Base-by-base conservation (phyloP, 805 yeast genomes). In the Starmerella geochares region DNA sequence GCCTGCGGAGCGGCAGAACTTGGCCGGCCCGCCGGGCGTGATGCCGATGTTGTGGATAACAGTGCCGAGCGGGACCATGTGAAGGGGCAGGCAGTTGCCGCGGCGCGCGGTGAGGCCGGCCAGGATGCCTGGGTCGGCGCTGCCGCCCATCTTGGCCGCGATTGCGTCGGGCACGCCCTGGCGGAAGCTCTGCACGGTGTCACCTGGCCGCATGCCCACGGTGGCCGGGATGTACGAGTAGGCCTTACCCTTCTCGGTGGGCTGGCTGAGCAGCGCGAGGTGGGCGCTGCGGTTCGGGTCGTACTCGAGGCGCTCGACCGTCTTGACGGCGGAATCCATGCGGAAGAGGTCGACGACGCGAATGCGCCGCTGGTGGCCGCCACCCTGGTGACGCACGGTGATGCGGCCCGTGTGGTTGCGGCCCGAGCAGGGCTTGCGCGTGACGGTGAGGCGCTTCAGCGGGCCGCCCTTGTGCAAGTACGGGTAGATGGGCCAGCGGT, bases 221-320 rank as follows among this genome's bases (percentile, higher is more conserved):
- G 92, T 78, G 0, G 98, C 97, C 50, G 87, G 70, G 51, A 92
- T 85, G 65, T 92, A 92, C 10, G 90, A 75, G 53, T 80, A 68
- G 56, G 36, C 40, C 19, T 8, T 20, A 19, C 20, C 36, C 16
- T 23, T 35, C 9, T 45, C 66, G 83, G 82, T 65, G 40, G 48
- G 43, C 46, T 55, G 57, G 41, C 81, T 75, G 45, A 90, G 62
- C 53, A 92, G 70, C 0, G 98, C 98, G 65, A 92, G 83, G 68
- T 92, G 98, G 6, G 92, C 82, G 3, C 94, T 77, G 72, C 98
- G 78, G 61, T 84, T 84, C 44, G 98, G 98, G 68, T 92, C 98
- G 63, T 86, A 86, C 67, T 92, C 98, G 52, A 92, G 85, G 65
- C 98, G 75, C 55, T 80, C 70, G 20, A 92, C 96, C 28, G 76